A percentile compares a stretch with the other conserved stretches of the same genome.
Conservation (phyloP, 2,329 filamentous ascomycete species). For the Bimuria novae-zelandiae region DNA sequence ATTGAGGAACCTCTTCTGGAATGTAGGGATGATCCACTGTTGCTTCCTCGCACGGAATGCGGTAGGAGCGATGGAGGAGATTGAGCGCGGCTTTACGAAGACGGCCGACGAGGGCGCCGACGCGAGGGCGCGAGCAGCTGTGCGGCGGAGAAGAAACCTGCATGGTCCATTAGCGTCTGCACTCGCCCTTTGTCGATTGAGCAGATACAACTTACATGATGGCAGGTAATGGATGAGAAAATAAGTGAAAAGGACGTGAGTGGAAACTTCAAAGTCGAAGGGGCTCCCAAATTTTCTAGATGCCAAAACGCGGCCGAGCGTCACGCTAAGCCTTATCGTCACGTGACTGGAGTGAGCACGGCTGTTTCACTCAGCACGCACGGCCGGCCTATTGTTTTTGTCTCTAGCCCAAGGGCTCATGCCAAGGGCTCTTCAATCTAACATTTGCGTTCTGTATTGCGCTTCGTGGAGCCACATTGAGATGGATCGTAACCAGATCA, state of each 20-base stretch:
- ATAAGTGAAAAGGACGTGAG: background rate
- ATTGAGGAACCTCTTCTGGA: slow-evolving; percentile 56
- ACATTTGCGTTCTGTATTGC: no score
- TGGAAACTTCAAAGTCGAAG: slow-evolving; percentile 3
- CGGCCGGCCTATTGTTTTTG: no score
- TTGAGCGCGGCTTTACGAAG: slow-evolving; percentile 47
- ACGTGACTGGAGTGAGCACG: background rate
- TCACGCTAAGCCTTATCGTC: background rate
- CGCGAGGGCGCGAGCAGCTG: slow-evolving; percentile 59
- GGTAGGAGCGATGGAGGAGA: slow-evolving; percentile 39
- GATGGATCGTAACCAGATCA: no score
- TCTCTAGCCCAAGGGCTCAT: no score
- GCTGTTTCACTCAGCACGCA: no score
- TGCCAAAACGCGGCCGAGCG: slow-evolving; percentile 1
- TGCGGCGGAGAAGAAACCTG: slow-evolving; percentile 64
- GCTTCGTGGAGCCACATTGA: no score
- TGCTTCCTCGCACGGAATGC: slow-evolving; percentile 42
- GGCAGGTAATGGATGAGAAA: background rate
- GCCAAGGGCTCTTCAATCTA: no score
- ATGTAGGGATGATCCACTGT: slow-evolving; percentile 45
- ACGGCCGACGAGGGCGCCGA: slow-evolving; percentile 52
- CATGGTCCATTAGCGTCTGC: slow-evolving; percentile 11
- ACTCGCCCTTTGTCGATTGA: background rate
- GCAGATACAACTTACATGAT: slow-evolving; percentile 22
- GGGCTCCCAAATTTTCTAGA: slow-evolving; percentile 7